Conservation (phyloP, 371 early-diverging fungal genomes). For the Parasitella parasitica region DNA sequence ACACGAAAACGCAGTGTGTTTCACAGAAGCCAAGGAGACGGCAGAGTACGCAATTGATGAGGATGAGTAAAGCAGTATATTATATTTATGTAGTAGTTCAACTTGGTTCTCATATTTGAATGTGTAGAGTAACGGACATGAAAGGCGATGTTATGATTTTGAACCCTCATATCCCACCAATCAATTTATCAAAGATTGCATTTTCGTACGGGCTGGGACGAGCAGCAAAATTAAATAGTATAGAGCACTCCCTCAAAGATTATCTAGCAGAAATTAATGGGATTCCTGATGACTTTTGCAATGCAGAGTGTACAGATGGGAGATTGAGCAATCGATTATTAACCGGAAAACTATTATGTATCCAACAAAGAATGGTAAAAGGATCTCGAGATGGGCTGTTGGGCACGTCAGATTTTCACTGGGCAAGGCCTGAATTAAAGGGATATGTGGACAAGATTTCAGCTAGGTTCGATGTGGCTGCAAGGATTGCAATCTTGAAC, state of each 20-base stretch:
- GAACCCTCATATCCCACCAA: conserved; percentile 25
- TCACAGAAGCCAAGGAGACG: neutral
- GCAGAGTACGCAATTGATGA: conserved; percentile 30
- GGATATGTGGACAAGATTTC: neutral
- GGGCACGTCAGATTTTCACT: conserved; percentile 28
- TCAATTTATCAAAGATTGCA: conserved; percentile 26
- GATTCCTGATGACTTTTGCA: neutral
- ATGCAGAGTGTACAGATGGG: neutral
- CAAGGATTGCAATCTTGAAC: neutral
- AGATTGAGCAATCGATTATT: neutral
- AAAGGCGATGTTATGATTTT: conserved; percentile 30
- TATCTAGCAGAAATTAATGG: neutral
- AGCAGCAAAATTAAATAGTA: conserved; percentile 23
- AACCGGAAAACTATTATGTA: neutral
- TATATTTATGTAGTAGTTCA: neutral
- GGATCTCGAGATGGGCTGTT: conserved; percentile 24
- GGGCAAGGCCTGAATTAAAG: conserved; percentile 15
- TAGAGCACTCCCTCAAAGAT: conserved; percentile 4
- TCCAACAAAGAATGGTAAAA: neutral
- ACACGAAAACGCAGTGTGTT: neutral
- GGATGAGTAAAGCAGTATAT: conserved; percentile 29
- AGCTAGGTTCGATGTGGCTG: neutral
- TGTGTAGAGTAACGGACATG: conserved; percentile 27
- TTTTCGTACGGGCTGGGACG: conserved; percentile 36
- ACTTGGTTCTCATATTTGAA: neutral